Base-by-base conservation (phyloP, 2,329 filamentous ascomycete genomes). In the Kalaharituber pfeilii region DNA sequence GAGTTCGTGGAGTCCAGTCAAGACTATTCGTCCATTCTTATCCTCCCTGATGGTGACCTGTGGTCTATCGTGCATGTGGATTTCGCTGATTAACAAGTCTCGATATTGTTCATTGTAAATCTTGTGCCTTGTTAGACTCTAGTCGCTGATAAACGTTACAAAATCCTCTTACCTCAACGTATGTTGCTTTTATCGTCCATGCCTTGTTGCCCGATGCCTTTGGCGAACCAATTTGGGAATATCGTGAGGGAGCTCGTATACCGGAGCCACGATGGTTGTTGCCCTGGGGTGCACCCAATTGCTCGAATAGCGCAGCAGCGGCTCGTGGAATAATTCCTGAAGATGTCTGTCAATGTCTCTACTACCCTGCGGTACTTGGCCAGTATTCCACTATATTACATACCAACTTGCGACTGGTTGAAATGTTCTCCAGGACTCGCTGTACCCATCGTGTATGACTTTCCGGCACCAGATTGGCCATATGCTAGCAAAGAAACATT, bases 371-470 rank as follows among this genome's bases (percentile, higher is more conserved):
- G 22, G 51, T 15, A 15, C 26, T n/a, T n/a, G n/a, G n/a, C n/a
- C n/a, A n/a, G n/a, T n/a, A n/a, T n/a, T n/a, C n/a, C n/a, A n/a
- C n/a, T n/a, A n/a, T n/a, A n/a, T 20, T 49, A 70, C 82, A 69
- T 75, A 91, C 86, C 87, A 84, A 89, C 91, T 27, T 79, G 69
- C 6, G 82, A 76, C 27, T 74, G 61, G 63, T 89, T 75, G 25
- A 72, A 74, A 65, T 93, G 83, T 64, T 95, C 88, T 22, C 69
- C 69, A 1, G 88, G 86, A 3, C 87, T 87, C 0, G 89, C 87
- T 0, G 91, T 98, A 55, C 91, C 91, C 91, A 98, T 98, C 0
- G 91, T 98, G 67, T 94, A 96, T 2, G 89, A 96, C 71, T 98
- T 98, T 63, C 91, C 91, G 9, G 91, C 87, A 54, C 91, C 91